Conservation (phyloP, 2,329 filamentous ascomycete genomes). For the Neofusicoccum sp. region DNA sequence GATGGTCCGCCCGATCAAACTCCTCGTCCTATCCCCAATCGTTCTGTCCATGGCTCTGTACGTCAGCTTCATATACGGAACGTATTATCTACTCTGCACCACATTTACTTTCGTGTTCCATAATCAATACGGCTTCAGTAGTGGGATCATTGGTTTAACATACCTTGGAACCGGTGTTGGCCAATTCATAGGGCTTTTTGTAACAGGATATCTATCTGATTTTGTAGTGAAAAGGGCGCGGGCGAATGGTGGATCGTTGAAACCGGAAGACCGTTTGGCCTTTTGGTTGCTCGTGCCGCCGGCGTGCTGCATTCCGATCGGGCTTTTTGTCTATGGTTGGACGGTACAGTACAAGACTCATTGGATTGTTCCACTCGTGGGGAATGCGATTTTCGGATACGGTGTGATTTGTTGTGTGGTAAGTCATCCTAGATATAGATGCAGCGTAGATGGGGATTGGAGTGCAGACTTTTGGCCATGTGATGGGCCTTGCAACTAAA, state of each 20-base stretch:
- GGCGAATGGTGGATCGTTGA: slow-evolving; percentile 27
- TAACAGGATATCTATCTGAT: slow-evolving; percentile 38
- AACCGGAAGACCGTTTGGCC: slow-evolving; percentile 45
- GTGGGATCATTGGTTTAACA: slow-evolving; percentile 31
- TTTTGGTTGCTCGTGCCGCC: slow-evolving; percentile 38
- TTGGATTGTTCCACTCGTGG: slow-evolving; percentile 58
- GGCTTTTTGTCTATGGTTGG: slow-evolving; percentile 57
- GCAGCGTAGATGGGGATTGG: not conserved
- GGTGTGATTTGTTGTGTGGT: slow-evolving; percentile 37
- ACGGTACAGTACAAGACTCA: slow-evolving; percentile 54
- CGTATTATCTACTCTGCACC: slow-evolving; percentile 39
- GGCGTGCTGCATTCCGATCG: slow-evolving; percentile 38
- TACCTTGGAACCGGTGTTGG: slow-evolving; percentile 39
- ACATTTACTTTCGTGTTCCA: slow-evolving; percentile 39
- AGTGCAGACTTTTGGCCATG: not conserved
- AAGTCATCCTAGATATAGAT: not conserved
- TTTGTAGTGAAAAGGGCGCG: slow-evolving; percentile 36
- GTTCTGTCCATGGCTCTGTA: slow-evolving; percentile 50
- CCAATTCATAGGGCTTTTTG: slow-evolving; percentile 37
- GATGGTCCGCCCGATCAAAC: slow-evolving; percentile 56
- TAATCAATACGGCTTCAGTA: slow-evolving; percentile 33
- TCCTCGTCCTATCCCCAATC: slow-evolving; percentile 59
- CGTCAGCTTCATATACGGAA: slow-evolving; percentile 48
- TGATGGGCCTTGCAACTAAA: not conserved
- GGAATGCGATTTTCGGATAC: slow-evolving; percentile 50